These are phyloP conservation scores for Pseudonectria foliicola DNA, from an alignment of 2,329 filamentous ascomycete species.

Conservation along the genomic window DNA sequence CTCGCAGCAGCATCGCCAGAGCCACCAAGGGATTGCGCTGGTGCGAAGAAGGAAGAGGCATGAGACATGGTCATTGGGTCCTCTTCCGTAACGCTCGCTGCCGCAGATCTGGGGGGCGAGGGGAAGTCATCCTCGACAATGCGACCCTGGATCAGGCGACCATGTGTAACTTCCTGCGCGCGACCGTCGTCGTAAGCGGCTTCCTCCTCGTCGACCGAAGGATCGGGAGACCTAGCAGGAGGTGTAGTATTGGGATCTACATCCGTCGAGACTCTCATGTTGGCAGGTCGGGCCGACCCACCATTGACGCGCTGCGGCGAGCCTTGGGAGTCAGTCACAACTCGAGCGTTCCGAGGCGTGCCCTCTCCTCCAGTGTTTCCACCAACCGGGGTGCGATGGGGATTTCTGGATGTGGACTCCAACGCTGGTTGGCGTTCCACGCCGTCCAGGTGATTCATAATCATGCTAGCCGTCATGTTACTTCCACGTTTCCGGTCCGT, in stretches of 20 bases:
- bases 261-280: conserved; percentile 7
- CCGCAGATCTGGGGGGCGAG: conserved; percentile 64
- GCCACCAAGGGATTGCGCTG: conserved; percentile 66
- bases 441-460: conserved; percentile 61
- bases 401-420: conserved; percentile 24
- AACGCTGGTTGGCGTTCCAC: conserved; percentile 41
- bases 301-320: conserved; percentile 34
- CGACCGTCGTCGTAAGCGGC: conserved; percentile 68
- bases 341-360: conserved; percentile 22
- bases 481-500: conserved; percentile 66
- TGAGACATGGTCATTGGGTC: conserved; percentile 76
- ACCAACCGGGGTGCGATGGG: conserved; percentile 13
- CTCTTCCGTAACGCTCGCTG: conserved; percentile 60
- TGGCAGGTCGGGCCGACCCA: conserved; percentile 7
- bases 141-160: conserved; percentile 85
- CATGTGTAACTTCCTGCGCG: conserved; percentile 83
- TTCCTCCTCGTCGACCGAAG: conserved; percentile 24
- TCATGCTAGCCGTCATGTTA: conserved; percentile 72
- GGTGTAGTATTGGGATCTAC: conserved; percentile 13
- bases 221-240: conserved; percentile 19
- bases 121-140: conserved; percentile 91
- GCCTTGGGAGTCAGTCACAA: conserved; percentile 35
- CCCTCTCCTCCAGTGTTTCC: conserved; percentile 13
- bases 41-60: conserved; percentile 73
- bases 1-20: conserved; percentile 75